These are phyloP conservation scores for Sutorius eximius DNA, from an alignment of 1,284 basidiomycete species.

Conservation along the genomic window DNA sequence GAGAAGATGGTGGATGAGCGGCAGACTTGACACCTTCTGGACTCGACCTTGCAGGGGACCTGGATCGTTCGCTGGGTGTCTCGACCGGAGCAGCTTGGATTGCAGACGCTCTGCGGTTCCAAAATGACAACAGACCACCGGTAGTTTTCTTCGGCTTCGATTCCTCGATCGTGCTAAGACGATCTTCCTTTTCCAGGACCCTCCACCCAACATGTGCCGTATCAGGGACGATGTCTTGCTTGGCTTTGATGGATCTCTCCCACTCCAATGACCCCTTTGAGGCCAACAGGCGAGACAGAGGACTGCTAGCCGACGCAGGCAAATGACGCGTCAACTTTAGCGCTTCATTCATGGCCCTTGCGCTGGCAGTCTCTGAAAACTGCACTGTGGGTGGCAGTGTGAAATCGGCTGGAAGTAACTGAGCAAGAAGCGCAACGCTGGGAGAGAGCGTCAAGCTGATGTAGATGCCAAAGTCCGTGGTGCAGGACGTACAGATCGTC, in stretches of 20 bases:
- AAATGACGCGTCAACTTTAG: constrained; percentile 62
- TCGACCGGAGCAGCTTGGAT: constrained; percentile 15
- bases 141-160: constrained; percentile 48
- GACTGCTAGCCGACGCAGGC: constrained; percentile 53
- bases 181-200: constrained; percentile 47
- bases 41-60: constrained; percentile 37
- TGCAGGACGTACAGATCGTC: constrained; percentile 52
- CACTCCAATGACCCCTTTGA: constrained; percentile 72
- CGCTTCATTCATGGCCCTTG: constrained; percentile 57
- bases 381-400: constrained; percentile 44
- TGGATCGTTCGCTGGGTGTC: constrained; percentile 21
- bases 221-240: constrained; percentile 48
- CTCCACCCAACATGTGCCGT: constrained; percentile 65
- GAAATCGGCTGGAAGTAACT: constrained; percentile 45
- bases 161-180: constrained; percentile 26
- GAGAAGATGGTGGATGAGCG: constrained; percentile 13
- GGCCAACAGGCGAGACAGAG: constrained; percentile 61
- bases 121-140: constrained; percentile 69
- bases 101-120: constrained; percentile 47
- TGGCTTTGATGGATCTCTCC: constrained; percentile 64
- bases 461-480: neutral
- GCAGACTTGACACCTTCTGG: constrained; percentile 31
- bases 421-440: constrained; percentile 35
- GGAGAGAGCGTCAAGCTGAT: constrained; percentile 1
- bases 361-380: constrained; percentile 54